Evolutionary conservation across 2,329 filamentous ascomycete species (phyloP).

Genomic region (Bipolaris victoriae): DNA sequence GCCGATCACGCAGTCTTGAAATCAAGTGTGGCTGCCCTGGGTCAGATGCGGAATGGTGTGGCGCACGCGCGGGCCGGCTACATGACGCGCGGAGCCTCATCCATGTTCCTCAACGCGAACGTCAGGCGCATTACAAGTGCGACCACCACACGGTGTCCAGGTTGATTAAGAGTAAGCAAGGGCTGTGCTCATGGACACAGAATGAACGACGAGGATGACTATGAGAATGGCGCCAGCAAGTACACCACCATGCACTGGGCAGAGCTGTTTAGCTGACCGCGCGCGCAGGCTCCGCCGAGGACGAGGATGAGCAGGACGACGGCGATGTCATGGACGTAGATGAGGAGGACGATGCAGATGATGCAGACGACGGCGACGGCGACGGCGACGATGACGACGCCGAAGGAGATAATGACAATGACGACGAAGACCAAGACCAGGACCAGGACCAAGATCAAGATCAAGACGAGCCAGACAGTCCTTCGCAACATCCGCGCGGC

Average conservation of each 20-base stretch:
- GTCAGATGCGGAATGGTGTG: neutral
- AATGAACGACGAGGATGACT: constrained; percentile 57
- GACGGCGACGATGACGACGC: constrained; percentile 53
- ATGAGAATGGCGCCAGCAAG: constrained; percentile 49
- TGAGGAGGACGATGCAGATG: constrained; percentile 48
- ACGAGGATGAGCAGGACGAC: constrained; percentile 37
- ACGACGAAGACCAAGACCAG: constrained; percentile 52
- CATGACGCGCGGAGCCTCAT: constrained; percentile 20
- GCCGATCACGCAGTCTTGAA: neutral
- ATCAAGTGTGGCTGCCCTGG: neutral
- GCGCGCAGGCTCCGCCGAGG: constrained; percentile 33
- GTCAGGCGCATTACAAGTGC: constrained; percentile 3
- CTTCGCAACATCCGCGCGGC: constrained; percentile 44
- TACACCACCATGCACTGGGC: neutral
- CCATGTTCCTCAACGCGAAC: constrained; percentile 14
- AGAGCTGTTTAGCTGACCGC: constrained; percentile 15
- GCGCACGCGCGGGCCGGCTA: constrained; percentile 1
- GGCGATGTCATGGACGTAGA: constrained; percentile 21
- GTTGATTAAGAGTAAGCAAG: neutral
- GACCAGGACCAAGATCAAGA: constrained; percentile 52
- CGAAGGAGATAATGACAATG: constrained; percentile 51
- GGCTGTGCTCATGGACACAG: constrained; percentile 9
- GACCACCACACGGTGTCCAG: neutral
- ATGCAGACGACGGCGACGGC: constrained; percentile 39
- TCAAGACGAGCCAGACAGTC: constrained; percentile 55